Evolutionary conservation across 805 yeast species (phyloP).

Genomic region (Wickerhamomyces ciferrii): DNA sequence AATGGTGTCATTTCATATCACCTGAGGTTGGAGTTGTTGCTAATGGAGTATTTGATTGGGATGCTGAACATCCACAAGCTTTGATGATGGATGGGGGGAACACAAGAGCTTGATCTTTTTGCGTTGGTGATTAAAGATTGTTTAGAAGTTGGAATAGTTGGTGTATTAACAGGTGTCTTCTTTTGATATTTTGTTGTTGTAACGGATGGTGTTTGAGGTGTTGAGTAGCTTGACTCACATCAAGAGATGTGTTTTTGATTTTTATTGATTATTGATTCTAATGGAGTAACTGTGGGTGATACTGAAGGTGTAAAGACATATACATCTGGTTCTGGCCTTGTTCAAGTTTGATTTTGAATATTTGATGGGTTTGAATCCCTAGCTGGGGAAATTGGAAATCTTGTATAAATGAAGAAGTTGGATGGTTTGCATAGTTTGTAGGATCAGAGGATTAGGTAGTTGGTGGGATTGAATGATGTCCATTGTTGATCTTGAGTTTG

Average conservation of each 20-base stretch:
- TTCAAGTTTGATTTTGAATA: constrained; percentile 9
- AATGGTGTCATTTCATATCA: background rate
- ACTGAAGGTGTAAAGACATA: constrained; percentile 70
- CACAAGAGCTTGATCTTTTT: constrained; percentile 17
- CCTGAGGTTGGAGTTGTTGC: constrained; percentile 2
- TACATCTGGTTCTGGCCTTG: constrained; percentile 56
- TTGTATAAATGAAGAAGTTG: constrained; percentile 6
- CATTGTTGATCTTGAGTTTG: background rate
- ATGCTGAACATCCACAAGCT: background rate
- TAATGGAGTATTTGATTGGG: background rate
- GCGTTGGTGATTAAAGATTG: constrained; percentile 34
- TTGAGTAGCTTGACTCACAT: constrained; percentile 11
- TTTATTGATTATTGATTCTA: constrained; percentile 27
- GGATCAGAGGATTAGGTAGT: constrained; percentile 19
- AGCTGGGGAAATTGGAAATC: constrained; percentile 14
- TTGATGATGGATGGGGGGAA: constrained; percentile 12
- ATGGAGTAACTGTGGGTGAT: constrained; percentile 71
- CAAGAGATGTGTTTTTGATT: constrained; percentile 11
- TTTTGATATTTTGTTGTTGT: constrained; percentile 20
- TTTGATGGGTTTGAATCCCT: constrained; percentile 4
- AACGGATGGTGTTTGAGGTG: too few species aligned
- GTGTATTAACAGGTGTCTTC: constrained; percentile 34
- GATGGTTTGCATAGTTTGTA: constrained; percentile 2
- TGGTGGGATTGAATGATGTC: constrained; percentile 11
- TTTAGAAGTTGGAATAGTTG: constrained; percentile 26